Evolutionary conservation across 2,329 filamentous ascomycete species (phyloP).

Genomic region (Davidsoniella neocaledoniae): DNA sequence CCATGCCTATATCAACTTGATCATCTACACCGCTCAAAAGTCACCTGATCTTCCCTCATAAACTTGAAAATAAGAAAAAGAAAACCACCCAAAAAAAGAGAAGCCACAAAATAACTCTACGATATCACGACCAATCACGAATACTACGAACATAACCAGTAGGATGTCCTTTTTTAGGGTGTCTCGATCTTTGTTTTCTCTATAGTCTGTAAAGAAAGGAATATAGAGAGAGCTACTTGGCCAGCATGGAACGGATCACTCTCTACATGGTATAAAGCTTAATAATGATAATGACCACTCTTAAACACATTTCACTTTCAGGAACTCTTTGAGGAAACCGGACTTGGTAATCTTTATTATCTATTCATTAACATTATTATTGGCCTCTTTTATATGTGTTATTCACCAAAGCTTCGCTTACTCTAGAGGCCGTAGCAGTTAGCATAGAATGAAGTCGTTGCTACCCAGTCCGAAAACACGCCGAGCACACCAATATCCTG

Average conservation of each 20-base stretch:
- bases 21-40: slow-evolving; percentile 29
- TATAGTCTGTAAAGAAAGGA: too few relatives aligned
- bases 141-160: neutral
- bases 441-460: slow-evolving; percentile 53
- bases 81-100: neutral
- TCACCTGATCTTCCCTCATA: slow-evolving; percentile 1
- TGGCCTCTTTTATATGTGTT: neutral
- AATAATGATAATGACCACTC: too few relatives aligned
- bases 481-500: slow-evolving; percentile 42
- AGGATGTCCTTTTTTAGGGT: neutral
- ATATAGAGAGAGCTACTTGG: too few relatives aligned
- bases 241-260: too few relatives aligned
- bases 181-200: too few relatives aligned
- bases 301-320: too few relatives aligned
- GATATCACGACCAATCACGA: neutral
- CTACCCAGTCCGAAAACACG: slow-evolving; percentile 54
- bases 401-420: neutral
- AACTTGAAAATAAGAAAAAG: neutral
- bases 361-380: neutral
- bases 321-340: neutral
- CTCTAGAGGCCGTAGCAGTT: slow-evolving; percentile 41
- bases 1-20: slow-evolving; percentile 28
- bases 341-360: neutral
- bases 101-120: neutral
- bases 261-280: too few relatives aligned